Evolutionary conservation across 2,329 filamentous ascomycete genomes (phyloP), one percentile per base, ranked within the genome.

Genomic region (Fusarium kyushuense): DNA sequence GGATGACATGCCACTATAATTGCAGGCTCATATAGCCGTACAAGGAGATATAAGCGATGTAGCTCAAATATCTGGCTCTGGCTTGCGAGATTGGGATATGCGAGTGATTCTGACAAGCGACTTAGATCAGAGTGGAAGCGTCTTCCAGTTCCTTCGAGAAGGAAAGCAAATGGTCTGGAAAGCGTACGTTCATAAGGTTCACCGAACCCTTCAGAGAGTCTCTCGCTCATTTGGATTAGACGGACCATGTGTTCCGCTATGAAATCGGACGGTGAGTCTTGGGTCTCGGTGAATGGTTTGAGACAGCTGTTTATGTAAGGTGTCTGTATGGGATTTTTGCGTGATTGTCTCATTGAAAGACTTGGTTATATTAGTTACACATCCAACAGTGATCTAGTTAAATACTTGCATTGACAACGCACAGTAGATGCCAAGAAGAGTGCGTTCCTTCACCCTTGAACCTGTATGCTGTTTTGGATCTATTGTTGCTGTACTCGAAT

Each of bases 371-470:
- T 69, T 29, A 67, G 54, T 45, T 16, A 11, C 7, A n/a, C 11
- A 33, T 4, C 8, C 16, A 32, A 5, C n/a, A 23, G 17, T 19
- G 17, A 6, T 41, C 3, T 16, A 14, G 4, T 17, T 5, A 17
- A 8, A 25, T 27, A 72, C 79, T 72, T 69, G 81, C 80, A 79
- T 65, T 33, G 80, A 80, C n/a, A 79, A 65, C 6, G 80, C 51
- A 42, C 79, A 82, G 47, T 78, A 81, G 36, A 78, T 78, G 0
- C 80, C 81, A 16, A 83, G 69, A 43, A 80, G 77, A 1, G 77
- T 71, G 10, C 80, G 72, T 55, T 79, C 77, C 59, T 81, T 79
- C 32, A 81, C 80, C n/a, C 75, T 68, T 1, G 75, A 77, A 56
- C 5, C 14, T 76, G 74, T 6, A 62, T 62, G 32, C 74, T 72